A percentile compares a stretch with the other conserved stretches of the same genome.
phyloP scores from a whole-genome alignment of 495 filamentous ascomycete genomes.

The Lophiotrema nucula region DNA sequence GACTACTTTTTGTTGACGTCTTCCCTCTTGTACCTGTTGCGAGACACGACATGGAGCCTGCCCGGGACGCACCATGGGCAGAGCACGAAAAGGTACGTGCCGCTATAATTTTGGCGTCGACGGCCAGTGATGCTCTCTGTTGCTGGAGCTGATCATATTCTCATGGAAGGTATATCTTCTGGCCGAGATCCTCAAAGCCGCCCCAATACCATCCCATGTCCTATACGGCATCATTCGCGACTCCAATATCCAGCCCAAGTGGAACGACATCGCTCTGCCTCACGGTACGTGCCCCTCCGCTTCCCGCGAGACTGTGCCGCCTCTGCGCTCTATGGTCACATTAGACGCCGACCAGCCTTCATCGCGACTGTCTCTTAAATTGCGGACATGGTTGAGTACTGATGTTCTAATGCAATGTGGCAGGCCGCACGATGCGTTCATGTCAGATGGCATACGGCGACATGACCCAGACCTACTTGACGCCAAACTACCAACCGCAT shows the following conservation, averaged over 20 bases:
- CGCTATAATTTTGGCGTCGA: not conserved
- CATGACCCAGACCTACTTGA: slow-evolving; percentile 23
- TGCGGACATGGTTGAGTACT: slow-evolving; percentile 5
- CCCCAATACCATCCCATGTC: slow-evolving; percentile 49
- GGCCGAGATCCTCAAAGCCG: slow-evolving; percentile 61
- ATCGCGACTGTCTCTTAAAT: not conserved
- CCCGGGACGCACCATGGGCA: slow-evolving; percentile 47
- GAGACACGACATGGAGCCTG: slow-evolving; percentile 30
- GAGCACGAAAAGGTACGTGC: slow-evolving; percentile 60
- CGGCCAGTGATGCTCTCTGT: slow-evolving; percentile 1
- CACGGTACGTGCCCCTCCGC: slow-evolving; percentile 41
- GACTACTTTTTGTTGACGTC: slow-evolving; percentile 24
- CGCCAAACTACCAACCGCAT: slow-evolving; percentile 15
- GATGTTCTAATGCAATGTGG: not conserved
- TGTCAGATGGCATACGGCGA: slow-evolving; percentile 41
- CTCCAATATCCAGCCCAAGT: slow-evolving; percentile 51
- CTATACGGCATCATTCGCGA: slow-evolving; percentile 53
- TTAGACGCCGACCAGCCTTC: slow-evolving; percentile 6
- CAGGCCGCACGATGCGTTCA: slow-evolving; percentile 48
- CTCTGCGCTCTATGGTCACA: not conserved
- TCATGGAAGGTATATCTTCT: slow-evolving; percentile 50
- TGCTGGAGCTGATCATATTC: slow-evolving; percentile 13
- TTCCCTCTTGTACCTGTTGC: slow-evolving; percentile 14
- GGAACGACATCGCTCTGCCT: slow-evolving; percentile 60
- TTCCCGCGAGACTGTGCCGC: slow-evolving; percentile 6